A percentile compares a stretch with the other conserved stretches of the same genome.
Evolutionary conservation across 805 yeast species (phyloP).

Genomic region (Kluyveromyces siamensis): DNA sequence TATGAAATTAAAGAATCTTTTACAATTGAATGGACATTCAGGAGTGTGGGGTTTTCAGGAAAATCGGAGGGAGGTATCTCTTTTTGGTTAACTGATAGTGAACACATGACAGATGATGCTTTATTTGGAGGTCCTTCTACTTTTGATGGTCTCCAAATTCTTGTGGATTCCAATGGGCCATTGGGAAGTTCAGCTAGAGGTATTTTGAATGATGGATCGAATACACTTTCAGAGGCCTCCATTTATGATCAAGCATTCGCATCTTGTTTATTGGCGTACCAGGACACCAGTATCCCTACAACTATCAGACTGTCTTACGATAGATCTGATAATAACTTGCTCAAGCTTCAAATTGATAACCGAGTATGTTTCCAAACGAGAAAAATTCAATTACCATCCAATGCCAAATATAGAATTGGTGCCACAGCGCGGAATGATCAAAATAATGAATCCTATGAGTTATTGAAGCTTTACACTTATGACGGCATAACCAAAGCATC

Average conservation of each 20-base stretch:
- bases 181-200: slow-evolving; percentile 47
- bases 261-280: slow-evolving; percentile 48
- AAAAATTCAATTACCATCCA: slow-evolving; percentile 37
- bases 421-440: slow-evolving; percentile 40
- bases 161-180: slow-evolving; percentile 42
- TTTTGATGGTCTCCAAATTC: slow-evolving; percentile 57
- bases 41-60: slow-evolving; percentile 49
- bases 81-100: slow-evolving; percentile 42
- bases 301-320: slow-evolving; percentile 60
- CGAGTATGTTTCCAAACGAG: slow-evolving; percentile 61
- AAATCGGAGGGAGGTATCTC: slow-evolving; percentile 48
- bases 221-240: slow-evolving; percentile 17
- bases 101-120: slow-evolving; percentile 22
- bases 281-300: slow-evolving; percentile 62
- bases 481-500: slow-evolving; percentile 46
- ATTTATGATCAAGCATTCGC: slow-evolving; percentile 37
- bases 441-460: slow-evolving; percentile 50
- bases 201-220: slow-evolving; percentile 51
- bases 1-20: slow-evolving; percentile 32
- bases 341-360: slow-evolving; percentile 66
- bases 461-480: slow-evolving; percentile 50
- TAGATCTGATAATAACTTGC: slow-evolving; percentile 29
- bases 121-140: slow-evolving; percentile 47
- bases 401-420: slow-evolving; percentile 39
- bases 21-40: slow-evolving; percentile 53